A percentile compares a stretch with the other conserved stretches of the same genome.
Evolutionary conservation across 345 rosid species (phyloP).

Genomic region (Xanthoceras sorbifolium): DNA sequence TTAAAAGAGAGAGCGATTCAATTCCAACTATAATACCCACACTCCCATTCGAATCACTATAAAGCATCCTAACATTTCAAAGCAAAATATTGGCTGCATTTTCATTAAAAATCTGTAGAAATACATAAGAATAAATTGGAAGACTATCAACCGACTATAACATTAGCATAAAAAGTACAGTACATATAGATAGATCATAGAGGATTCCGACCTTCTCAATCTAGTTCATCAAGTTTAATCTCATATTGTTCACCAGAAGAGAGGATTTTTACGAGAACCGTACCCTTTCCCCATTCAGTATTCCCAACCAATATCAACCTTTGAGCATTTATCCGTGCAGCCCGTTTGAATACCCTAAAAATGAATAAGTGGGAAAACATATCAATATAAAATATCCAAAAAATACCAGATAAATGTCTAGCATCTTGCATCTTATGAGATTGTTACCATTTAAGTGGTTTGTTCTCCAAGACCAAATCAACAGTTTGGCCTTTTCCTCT

Average conservation of each 20-base stretch:
- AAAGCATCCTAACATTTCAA: not conserved
- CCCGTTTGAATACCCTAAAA: constrained; percentile 90
- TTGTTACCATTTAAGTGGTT: constrained; percentile 79
- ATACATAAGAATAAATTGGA: not conserved
- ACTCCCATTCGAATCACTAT: not conserved
- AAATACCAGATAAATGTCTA: not conserved
- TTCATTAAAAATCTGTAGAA: not conserved
- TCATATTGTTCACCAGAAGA: constrained; percentile 74
- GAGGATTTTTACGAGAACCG: constrained; percentile 78
- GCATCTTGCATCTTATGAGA: not conserved
- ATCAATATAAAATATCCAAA: not conserved
- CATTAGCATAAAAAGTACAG: not conserved
- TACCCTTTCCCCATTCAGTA: constrained; percentile 78
- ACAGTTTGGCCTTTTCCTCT: constrained; percentile 79
- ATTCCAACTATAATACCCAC: too few relatives aligned
- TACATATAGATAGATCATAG: not conserved
- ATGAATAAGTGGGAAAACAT: not conserved
- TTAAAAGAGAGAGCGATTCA: not conserved
- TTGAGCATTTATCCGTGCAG: constrained; percentile 70
- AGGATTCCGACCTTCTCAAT: constrained; percentile 25
- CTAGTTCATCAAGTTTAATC: constrained; percentile 69
- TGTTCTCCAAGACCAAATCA: constrained; percentile 82
- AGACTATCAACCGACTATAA: not conserved
- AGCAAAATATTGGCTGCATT: not conserved
- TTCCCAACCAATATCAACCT: constrained; percentile 81